Evolutionary conservation across 441 rosid genomes (phyloP), one percentile per base, ranked within the genome.

Genomic region (Croton laevigatus): DNA sequence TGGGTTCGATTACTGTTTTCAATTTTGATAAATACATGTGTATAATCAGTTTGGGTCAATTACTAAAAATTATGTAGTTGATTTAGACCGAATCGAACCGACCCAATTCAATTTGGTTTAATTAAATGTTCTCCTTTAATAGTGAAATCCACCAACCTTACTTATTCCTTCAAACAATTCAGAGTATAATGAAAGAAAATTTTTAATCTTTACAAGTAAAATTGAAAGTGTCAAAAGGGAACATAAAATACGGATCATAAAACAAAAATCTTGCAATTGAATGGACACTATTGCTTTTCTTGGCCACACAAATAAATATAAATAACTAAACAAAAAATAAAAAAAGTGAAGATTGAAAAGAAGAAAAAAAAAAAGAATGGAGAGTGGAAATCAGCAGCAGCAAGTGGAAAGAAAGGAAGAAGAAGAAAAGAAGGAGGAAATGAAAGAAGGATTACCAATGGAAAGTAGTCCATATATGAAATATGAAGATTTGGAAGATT

Each of bases 401-500:
- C 69, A 66, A n/a, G 60, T 52, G 57, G 23, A 7, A 17, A 52
- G 46, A 6, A 64, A 37, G 20, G 52, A 61, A 13, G 17, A 49
- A 4, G 45, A 40, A 55, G 75, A 69, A 48, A 23, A 52, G 19
- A 48, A 68, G 55, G 65, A 68, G 12, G n/a, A 48, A 37, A 53
- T 14, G 13, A 6, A 45, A 34, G 79, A 71, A 27, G 79, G 66
- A 45, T 45, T 78, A 48, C 84, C 84, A 3, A 10, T 78, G 44
- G 72, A 80, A 68, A 71, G 58, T 55, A 78, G 82, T 64, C 82
- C 82, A 0, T 83, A 71, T 20, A 6, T 59, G 38, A 62, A 71
- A 72, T 76, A 64, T 63, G 10, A 46, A 1, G 78, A 72, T 62
- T 13, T 80, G 66, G 84, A 83, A 66, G 84, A 74, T 11, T 74